Percentiles rank a stretch among this genome's conserved stretches.
Evolutionary conservation across 2,329 filamentous ascomycete species (phyloP).

Genomic region (Hypoxylon sp.): DNA sequence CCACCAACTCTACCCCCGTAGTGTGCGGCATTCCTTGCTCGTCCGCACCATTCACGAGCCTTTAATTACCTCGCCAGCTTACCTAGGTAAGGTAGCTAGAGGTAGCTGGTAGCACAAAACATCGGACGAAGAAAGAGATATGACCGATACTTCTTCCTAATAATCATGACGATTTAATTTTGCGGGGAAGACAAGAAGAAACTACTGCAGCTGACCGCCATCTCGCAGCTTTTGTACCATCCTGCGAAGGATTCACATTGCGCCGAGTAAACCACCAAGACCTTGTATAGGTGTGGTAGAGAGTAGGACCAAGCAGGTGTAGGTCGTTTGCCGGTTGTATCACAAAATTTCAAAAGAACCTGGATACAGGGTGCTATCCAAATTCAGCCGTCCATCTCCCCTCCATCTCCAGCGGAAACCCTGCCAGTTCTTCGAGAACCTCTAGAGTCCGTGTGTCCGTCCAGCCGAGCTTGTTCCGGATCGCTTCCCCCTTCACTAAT

Average conservation of each 20-base stretch:
- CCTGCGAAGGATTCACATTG: slow-evolving; percentile 45
- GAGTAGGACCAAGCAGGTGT: slow-evolving; percentile 29
- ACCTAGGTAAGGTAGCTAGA: slow-evolving; percentile 1
- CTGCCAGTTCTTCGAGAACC: slow-evolving; percentile 40
- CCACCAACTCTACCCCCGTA: slow-evolving; percentile 14
- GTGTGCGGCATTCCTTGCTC: slow-evolving; percentile 12
- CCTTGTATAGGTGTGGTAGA: slow-evolving; percentile 42
- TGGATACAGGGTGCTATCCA: slow-evolving; percentile 44
- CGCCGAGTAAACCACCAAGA: slow-evolving; percentile 36
- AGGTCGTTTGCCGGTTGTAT: slow-evolving; percentile 47
- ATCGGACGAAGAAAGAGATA: slow-evolving; percentile 22
- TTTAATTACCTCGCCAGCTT: slow-evolving; percentile 40
- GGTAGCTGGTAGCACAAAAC: slow-evolving; percentile 28
- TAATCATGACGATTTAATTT: slow-evolving; percentile 27
- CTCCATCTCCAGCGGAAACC: slow-evolving; percentile 48
- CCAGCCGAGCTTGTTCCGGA: slow-evolving; percentile 23
- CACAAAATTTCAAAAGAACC: slow-evolving; percentile 46
- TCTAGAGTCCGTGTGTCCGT: slow-evolving; percentile 20
- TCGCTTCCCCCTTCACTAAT: slow-evolving; percentile 16
- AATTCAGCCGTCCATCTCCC: slow-evolving; percentile 47
- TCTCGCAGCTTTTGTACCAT: slow-evolving; percentile 26
- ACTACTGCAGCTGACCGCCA: slow-evolving; percentile 44
- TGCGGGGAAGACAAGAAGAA: slow-evolving; percentile 32
- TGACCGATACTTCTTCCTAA: slow-evolving; percentile 16
- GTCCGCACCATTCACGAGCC: slow-evolving; percentile 22